Percentiles rank a stretch among this genome's conserved stretches.
phyloP scores from a whole-genome alignment of 139 green algal genomes.

The Chlamydomonas sphaeroides region DNA sequence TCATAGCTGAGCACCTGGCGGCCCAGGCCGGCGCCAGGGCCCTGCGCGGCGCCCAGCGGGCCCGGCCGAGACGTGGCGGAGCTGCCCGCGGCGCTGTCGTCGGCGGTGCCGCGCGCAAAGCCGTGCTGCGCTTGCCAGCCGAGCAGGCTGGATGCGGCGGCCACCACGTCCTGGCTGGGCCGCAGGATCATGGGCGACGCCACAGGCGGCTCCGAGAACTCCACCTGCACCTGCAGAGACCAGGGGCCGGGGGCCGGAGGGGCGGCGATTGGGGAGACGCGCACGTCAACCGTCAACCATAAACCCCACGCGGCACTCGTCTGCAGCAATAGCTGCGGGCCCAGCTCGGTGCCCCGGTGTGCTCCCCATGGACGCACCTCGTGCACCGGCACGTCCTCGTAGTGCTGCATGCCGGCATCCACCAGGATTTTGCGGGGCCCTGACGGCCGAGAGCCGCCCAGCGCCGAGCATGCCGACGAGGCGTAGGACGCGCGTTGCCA shows the following conservation, averaged over 20 bases:
- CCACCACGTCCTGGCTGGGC: slow-evolving; percentile 17
- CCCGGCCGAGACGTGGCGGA: too few relatives aligned
- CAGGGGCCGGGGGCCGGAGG: too few relatives aligned
- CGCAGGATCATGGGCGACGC: slow-evolving; percentile 38
- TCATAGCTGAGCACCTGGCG: slow-evolving; percentile 56
- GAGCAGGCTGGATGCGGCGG: slow-evolving; percentile 35
- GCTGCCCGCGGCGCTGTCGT: too few relatives aligned
- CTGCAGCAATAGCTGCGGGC: too few relatives aligned
- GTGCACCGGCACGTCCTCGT: not conserved
- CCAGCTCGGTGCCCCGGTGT: too few relatives aligned
- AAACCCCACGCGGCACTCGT: too few relatives aligned
- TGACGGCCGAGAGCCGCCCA: too few relatives aligned
- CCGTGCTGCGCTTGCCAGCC: slow-evolving; percentile 46
- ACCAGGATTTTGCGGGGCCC: slow-evolving; percentile 18
- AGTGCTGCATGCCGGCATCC: slow-evolving; percentile 24
- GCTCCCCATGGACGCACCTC: too few relatives aligned
- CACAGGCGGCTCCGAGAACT: not conserved
- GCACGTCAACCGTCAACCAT: too few relatives aligned
- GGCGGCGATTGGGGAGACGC: too few relatives aligned
- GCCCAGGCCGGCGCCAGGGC: not conserved
- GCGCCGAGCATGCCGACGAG: not conserved
- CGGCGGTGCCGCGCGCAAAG: too few relatives aligned
- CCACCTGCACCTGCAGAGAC: not conserved
- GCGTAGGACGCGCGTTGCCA: not conserved
- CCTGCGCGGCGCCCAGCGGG: too few relatives aligned